Conservation (phyloP, 345 rosid genomes). For the Hibiscus mutabilis region DNA sequence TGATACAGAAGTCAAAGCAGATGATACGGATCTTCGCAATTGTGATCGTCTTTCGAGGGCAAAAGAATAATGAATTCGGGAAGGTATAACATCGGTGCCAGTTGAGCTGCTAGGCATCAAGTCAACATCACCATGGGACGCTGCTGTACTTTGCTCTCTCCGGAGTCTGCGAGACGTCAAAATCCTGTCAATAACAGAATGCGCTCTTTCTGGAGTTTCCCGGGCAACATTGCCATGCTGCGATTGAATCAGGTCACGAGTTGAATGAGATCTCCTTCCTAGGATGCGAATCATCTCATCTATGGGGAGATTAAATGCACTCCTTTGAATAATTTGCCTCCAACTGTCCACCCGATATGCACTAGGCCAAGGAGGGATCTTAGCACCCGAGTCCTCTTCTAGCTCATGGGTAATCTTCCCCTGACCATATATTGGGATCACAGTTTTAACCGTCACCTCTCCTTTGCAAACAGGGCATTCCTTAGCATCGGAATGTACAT, state of each 20-base stretch:
- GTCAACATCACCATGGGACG: slow-evolving; percentile 24
- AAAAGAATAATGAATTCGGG: slow-evolving; percentile 37
- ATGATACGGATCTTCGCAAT: slow-evolving; percentile 43
- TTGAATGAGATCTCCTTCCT: slow-evolving; percentile 55
- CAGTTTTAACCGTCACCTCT: slow-evolving; percentile 63
- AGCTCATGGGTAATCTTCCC: slow-evolving; percentile 47
- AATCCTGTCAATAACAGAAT: slow-evolving; percentile 46
- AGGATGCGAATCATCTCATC: slow-evolving; percentile 78
- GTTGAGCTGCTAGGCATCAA: neutral
- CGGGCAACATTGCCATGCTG: slow-evolving; percentile 34
- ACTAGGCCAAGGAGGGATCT: slow-evolving; percentile 65
- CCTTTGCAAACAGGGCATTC: slow-evolving; percentile 99
- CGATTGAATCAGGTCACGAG: slow-evolving; percentile 39
- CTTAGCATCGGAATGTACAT: slow-evolving; percentile 65
- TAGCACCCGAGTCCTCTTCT: slow-evolving; percentile 41
- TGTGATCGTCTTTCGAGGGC: slow-evolving; percentile 55
- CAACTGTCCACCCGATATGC: slow-evolving; percentile 79
- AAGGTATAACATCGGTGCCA: slow-evolving; percentile 3
- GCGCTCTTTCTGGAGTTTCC: slow-evolving; percentile 52
- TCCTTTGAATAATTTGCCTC: slow-evolving; percentile 47
- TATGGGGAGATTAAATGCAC: slow-evolving; percentile 50
- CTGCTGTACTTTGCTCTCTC: slow-evolving; percentile 51
- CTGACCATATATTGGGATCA: slow-evolving; percentile 85
- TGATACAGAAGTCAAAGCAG: too few species aligned
- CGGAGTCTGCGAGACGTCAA: slow-evolving; percentile 58